Evolutionary conservation across 441 rosid species (phyloP), one percentile per base, ranked within the genome.

Genomic region (Gossypium schwendimanii): DNA sequence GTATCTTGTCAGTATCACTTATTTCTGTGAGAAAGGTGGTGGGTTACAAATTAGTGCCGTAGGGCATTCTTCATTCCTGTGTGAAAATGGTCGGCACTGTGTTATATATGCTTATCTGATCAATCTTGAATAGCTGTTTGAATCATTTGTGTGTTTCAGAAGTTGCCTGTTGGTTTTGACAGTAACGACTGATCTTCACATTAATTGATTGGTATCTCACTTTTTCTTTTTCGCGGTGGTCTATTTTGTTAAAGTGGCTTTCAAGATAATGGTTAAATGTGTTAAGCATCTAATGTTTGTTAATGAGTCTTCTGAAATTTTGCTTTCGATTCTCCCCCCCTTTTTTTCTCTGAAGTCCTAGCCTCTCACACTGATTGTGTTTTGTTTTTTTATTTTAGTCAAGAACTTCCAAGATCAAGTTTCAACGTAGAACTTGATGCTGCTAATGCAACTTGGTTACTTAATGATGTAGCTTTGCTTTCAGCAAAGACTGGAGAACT

Each of bases 401-500:
- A 90, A 82, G 98, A 91, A 81, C 81, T 96, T 75, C 97, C 99
- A 81, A 86, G 92, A 86, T 88, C 97, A 73, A 85, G 83, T 78
- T 93, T 96, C 77, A 81, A 73, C 74, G 90, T 89, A 80, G 98
- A 96, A 86, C 99, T 96, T 76, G 99, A 96, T 88, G 96, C 94
- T 80, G 97, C 97, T 79, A 86, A 81, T 80, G 94, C 95, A 73
- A 82, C 91, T 79, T 93, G 98, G 97, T 81, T 96, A 74, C 77
- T 79, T 44, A 88, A 89, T 72, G 94, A 96, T 63, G 97, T 93
- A 59, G 97, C 92, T 64, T 81, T 96, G 85, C 79, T 96, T 76
- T 96, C 99, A 44, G 78, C 98, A 47, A 96, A 96, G 83, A 84
- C 89, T 57, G 98, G 98, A 83, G 99, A 96, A 77, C 81, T 96